Evolutionary conservation across 164 flowering plant genomes (phyloP), one percentile per base, ranked within the genome.

Genomic region (Kingdonia uniflora): DNA sequence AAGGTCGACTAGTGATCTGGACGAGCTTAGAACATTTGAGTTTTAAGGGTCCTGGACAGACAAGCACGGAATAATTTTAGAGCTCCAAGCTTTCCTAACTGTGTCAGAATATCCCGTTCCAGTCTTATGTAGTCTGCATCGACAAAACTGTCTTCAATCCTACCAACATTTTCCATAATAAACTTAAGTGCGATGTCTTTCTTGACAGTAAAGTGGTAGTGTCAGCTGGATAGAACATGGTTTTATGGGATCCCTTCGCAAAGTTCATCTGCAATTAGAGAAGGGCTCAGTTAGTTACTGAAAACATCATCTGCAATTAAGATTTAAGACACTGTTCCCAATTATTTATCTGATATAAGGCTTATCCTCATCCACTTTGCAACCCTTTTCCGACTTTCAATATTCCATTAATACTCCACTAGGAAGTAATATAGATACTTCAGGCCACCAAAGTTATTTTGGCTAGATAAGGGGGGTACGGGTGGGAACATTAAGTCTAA

Each of bases 51-150:
- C 74, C 73, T 70, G 20, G 81, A 76, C 29, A 88, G 76, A 60
- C 74, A 74, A 17, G 69, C 59, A n/a, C 75, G 72, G 73, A 85
- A 88, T 49, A 85, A 60, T 14, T 76, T 51, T 26, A 86, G 66
- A 71, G 90, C 95, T 57, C 97, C 97, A 54, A 89, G 81, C 66
- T 70, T 71, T 51, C 71, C 79, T 68, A 89, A 53, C 45, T 84
- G 97, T 50, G 65, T 52, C 65, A 86, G 55, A 62, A 86, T 89
- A 54, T 84, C 94, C 57, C 61, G 72, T 64, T 86, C 97, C 72
- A 89, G 59, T 56, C 54, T 70, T 56, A 70, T 20, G 37, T 40
- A 49, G 41, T 82, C 75, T n/a, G 80, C 65, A 62, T 65, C 72
- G 42, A 64, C 65, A 62, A 80, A 58, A 23, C 67, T 75, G 17